Conservation (phyloP, 768 basidiomycete genomes). For the Inosperma sp. region DNA sequence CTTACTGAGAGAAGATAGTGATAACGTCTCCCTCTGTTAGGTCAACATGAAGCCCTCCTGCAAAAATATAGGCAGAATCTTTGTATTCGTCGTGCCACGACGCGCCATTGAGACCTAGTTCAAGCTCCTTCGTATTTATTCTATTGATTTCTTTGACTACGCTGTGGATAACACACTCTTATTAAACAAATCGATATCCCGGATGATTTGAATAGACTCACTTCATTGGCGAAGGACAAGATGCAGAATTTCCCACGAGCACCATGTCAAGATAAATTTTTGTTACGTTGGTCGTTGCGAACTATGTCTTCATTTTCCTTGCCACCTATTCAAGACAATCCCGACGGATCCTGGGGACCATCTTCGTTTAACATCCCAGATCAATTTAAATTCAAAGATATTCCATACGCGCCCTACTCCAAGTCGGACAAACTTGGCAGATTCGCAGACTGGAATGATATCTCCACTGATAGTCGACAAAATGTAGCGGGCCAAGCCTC, state of each 20-base stretch:
- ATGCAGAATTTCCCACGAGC: constrained; percentile 38
- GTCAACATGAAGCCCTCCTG: constrained; percentile 83
- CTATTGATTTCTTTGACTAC: constrained; percentile 90
- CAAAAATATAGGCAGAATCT: constrained; percentile 94
- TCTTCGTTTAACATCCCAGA: constrained; percentile 76
- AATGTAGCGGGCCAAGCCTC: constrained; percentile 44
- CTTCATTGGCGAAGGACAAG: constrained; percentile 56
- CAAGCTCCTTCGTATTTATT: constrained; percentile 89
- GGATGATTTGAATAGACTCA: constrained; percentile 36
- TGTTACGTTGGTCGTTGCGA: constrained; percentile 16
- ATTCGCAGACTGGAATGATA: constrained; percentile 96
- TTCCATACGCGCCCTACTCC: constrained; percentile 97
- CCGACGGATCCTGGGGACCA: constrained; percentile 92
- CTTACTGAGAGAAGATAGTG: constrained; percentile 95
- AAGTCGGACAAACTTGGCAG: constrained; percentile 98
- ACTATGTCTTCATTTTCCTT: constrained; percentile 78
- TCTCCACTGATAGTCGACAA: constrained; percentile 60
- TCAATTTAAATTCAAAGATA: constrained; percentile 97
- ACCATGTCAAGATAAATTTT: constrained; percentile 24
- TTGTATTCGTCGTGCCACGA: constrained; percentile 99
- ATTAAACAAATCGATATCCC: too few relatives aligned
- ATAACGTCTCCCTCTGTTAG: constrained; percentile 98
- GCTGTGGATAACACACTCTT: constrained; percentile 37
- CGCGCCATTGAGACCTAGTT: constrained; percentile 61
- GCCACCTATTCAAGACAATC: constrained; percentile 85